These are phyloP conservation scores for Athelia sp. DNA, from an alignment of 1,284 basidiomycete genomes.

Conservation along the genomic window DNA sequence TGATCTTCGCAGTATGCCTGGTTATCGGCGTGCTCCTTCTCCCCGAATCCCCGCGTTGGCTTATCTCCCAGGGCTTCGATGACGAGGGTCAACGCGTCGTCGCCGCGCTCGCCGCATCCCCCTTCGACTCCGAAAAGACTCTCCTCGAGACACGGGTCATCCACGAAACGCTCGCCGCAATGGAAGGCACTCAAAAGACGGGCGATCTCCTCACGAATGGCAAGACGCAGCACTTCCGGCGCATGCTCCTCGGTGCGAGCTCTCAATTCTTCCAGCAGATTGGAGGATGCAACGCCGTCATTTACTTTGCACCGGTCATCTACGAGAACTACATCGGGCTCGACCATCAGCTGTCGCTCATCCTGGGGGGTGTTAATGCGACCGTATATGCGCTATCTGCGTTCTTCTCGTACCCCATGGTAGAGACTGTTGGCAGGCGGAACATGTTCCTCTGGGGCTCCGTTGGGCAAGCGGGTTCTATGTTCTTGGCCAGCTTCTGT, in stretches of 20 bases:
- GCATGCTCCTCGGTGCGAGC: slow-evolving; percentile 51
- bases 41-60: slow-evolving; percentile 72
- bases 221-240: slow-evolving; percentile 59
- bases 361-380: slow-evolving; percentile 33
- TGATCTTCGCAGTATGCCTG: slow-evolving; percentile 58
- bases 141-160: slow-evolving; percentile 20
- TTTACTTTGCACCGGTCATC: slow-evolving; percentile 25
- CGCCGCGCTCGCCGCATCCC: slow-evolving; percentile 50
- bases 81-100: slow-evolving; percentile 63
- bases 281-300: slow-evolving; percentile 29
- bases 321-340: slow-evolving; percentile 24
- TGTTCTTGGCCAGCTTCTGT: slow-evolving; percentile 44
- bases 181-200: slow-evolving; percentile 29
- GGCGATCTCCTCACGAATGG: slow-evolving; percentile 60
- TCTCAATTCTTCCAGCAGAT: slow-evolving; percentile 73
- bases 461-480: slow-evolving; percentile 17
- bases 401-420: slow-evolving; percentile 29
- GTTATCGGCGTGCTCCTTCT: slow-evolving; percentile 41
- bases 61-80: slow-evolving; percentile 54
- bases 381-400: slow-evolving; percentile 36
- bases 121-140: slow-evolving; percentile 34
- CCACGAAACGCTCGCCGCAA: slow-evolving; percentile 40
- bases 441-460: slow-evolving; percentile 42
- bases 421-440: slow-evolving; percentile 31
- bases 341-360: slow-evolving; percentile 25